Evolutionary conservation across 768 basidiomycete genomes (phyloP), one percentile per base, ranked within the genome.

Genomic region (Boletus vermiculosoides): DNA sequence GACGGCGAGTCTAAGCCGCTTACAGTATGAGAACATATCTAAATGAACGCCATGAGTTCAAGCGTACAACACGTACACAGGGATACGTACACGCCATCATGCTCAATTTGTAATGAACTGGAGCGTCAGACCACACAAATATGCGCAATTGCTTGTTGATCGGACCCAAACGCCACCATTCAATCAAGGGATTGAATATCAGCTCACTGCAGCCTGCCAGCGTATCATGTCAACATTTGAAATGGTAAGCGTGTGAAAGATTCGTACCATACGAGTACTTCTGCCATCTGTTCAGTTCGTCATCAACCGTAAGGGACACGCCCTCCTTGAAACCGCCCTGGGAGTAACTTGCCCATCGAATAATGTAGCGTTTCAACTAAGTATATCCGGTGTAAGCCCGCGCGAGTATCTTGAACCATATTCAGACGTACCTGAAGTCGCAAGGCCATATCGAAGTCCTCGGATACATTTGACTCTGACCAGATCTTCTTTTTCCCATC

Each of bases 201-300:
- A 96, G 80, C 70, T 89, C 68, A 30, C 68, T 68, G 41, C 68
- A 68, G 0, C 67, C 67, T 68, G 55, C 46, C 53, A n/a, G 8
- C 6, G 4, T 22, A 33, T 20, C 44, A 31, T 83, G 67, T 84
- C 20, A 56, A 20, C 18, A 41, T 22, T 55, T 44, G 37, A 56
- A 77, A 72, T 13, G 6, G 5, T 7, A 16, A 5, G 7, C 69
- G 66, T 78, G 80, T 23, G 64, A 76, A 76, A 23, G 76, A 76
- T 37, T 59, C 71, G 63, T 10, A 65, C 87, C 89, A 71, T 90
- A 91, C 0, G 88, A 77, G 60, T 91, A 92, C 66, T 95, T 96
- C 59, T 94, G 91, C 94, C 94, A 97, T 8, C 94, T 71, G 67
- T 94, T 94, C n/a, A 97, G 73, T 66, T 97, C 94, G 66, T 97